A percentile compares a stretch with the other conserved stretches of the same genome.
Conservation (phyloP, 768 basidiomycete genomes). For the Kwoniella dendrophila region DNA sequence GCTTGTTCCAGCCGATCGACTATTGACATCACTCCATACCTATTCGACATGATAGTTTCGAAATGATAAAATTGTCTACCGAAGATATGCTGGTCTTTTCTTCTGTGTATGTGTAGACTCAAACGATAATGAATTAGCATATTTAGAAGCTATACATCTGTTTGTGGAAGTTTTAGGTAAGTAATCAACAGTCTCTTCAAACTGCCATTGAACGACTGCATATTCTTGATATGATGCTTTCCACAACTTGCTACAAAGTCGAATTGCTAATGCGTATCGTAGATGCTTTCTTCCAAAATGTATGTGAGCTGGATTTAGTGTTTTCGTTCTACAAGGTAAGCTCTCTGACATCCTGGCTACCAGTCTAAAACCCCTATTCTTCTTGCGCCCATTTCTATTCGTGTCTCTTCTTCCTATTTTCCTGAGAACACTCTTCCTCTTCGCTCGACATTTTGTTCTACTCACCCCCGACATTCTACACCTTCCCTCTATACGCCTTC, state of each 20-base stretch:
- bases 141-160: constrained; percentile 94
- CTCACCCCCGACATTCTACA: too few species aligned
- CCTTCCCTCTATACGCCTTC: too few species aligned
- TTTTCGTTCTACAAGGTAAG: constrained; percentile 97
- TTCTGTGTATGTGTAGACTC: constrained; percentile 97
- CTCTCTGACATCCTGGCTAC: neutral
- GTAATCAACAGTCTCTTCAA: constrained; percentile 44
- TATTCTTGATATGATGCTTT: too few species aligned
- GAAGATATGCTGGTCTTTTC: constrained; percentile 95
- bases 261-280: neutral
- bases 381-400: neutral
- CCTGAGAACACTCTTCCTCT: too few species aligned
- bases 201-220: too few species aligned
- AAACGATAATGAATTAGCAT: constrained; percentile 96
- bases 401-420: neutral
- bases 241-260: too few species aligned
- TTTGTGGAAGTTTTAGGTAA: constrained; percentile 95
- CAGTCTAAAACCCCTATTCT: too few species aligned
- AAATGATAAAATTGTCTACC: constrained; percentile 96
- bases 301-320: constrained; percentile 95
- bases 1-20: neutral
- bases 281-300: constrained; percentile 99
- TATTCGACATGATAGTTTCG: constrained; percentile 69
- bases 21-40: neutral
- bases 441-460: too few species aligned